Evolutionary conservation across 371 early-diverging fungal genomes (phyloP).

Genomic region (Polyrhizophydium stewartii): DNA sequence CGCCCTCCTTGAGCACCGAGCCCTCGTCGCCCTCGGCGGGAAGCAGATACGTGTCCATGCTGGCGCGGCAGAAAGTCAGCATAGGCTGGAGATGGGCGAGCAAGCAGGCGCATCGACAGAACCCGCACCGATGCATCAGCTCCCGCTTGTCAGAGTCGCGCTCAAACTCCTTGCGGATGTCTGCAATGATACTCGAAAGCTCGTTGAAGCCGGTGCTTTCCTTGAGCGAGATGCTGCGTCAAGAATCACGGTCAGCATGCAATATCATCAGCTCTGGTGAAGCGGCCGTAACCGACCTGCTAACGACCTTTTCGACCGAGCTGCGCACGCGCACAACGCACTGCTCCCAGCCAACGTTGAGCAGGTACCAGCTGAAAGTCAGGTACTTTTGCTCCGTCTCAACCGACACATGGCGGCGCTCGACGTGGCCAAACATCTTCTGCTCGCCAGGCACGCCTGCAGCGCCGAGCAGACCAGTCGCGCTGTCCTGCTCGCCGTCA

Average conservation of each 20-base stretch:
- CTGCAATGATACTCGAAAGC: slow-evolving; percentile 8
- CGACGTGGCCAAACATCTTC: neutral
- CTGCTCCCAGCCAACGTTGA: slow-evolving; percentile 85
- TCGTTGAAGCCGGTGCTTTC: neutral
- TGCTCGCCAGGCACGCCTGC: too few species aligned
- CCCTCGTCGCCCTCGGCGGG: slow-evolving; percentile 62
- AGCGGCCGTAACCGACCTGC: slow-evolving; percentile 41
- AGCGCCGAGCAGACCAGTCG: too few species aligned
- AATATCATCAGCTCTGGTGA: slow-evolving; percentile 6
- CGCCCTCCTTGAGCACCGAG: slow-evolving; percentile 59
- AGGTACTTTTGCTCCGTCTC: slow-evolving; percentile 77
- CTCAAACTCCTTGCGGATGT: slow-evolving; percentile 23
- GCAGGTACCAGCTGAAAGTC: slow-evolving; percentile 86
- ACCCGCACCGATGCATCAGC: neutral
- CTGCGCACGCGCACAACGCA: slow-evolving; percentile 58
- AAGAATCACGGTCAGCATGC: neutral
- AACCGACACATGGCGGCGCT: slow-evolving; percentile 19
- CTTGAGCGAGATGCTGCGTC: slow-evolving; percentile 40
- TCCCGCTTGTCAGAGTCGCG: neutral
- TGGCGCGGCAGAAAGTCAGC: neutral
- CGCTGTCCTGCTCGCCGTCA: too few species aligned
- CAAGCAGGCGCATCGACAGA: slow-evolving; percentile 1
- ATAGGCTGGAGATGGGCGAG: neutral
- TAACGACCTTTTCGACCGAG: slow-evolving; percentile 64
- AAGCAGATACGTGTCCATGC: slow-evolving; percentile 55